Base-by-base conservation (phyloP, 768 basidiomycete genomes). In the Phallus indusiatus region DNA sequence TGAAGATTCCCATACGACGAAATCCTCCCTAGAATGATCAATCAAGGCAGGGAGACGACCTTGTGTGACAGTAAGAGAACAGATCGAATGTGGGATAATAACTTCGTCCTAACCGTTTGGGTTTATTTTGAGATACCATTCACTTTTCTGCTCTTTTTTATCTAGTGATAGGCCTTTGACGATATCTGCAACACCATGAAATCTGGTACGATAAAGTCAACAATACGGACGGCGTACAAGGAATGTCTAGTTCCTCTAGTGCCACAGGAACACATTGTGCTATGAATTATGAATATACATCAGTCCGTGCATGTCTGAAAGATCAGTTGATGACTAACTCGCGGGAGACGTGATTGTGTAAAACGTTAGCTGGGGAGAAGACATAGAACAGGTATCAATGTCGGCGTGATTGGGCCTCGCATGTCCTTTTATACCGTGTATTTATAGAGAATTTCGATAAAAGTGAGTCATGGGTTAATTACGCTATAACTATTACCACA, bases 131-230 rank as follows among this genome's bases (percentile, higher is more conserved):
- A 58, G 34, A 37, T 34, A 53, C 86, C 86, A 90, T 0, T 78
- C 78, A 67, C 88, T 82, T 74, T 93, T 94, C 73, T 93, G 90
- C n/a, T 75, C 73, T 65, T 85, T 85, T 62, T 79, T 81, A 12
- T 68, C 69, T 62, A 93, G 75, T 59, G 82, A 73, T 63, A 94
- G 78, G 48, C 67, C 74, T 61, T 79, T 42, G 42, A n/a, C 42
- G 4, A 5, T n/a, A 42, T 42, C 42, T 42, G n/a, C 9, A 42
- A 2, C 4, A n/a, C 28, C 28, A 28, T 28, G 28, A 28, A 28
- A 28, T 28, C 7, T 28, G n/a, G n/a, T n/a, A n/a, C 28, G 2
- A 28, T 7, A 28, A 28, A 28, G 28, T 28, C 28, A 7, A 42
- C 12, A n/a, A n/a, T 14, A 12, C 2, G 28, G n/a, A n/a, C n/a